phyloP scores from a whole-genome alignment of 495 filamentous ascomycete genomes.

The Talaromyces liani region DNA sequence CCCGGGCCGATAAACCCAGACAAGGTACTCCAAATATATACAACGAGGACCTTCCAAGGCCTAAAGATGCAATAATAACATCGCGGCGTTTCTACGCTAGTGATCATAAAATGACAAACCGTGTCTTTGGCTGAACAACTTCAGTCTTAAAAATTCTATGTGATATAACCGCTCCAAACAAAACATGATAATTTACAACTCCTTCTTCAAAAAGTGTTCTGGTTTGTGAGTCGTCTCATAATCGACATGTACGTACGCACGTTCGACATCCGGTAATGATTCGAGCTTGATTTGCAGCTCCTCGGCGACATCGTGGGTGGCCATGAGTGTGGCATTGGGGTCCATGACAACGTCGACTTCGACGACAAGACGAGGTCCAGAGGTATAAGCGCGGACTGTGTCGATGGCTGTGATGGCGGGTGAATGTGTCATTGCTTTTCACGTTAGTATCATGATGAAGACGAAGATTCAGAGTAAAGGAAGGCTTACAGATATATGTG shows the following conservation, averaged over 20 bases:
- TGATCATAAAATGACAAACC: background rate
- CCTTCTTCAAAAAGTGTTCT: slow-evolving; percentile 60
- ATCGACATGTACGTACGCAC: slow-evolving; percentile 95
- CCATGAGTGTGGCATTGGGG: slow-evolving; percentile 53
- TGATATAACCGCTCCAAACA: background rate
- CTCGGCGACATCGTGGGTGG: slow-evolving; percentile 91
- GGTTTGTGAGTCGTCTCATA: slow-evolving; percentile 98
- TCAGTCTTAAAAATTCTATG: background rate
- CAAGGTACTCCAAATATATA: background rate
- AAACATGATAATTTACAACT: slow-evolving; percentile 29
- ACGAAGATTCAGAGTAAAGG: background rate
- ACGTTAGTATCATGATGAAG: background rate
- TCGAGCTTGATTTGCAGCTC: slow-evolving; percentile 92
- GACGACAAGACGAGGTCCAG: slow-evolving; percentile 80
- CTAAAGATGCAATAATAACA: background rate
- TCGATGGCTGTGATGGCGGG: slow-evolving; percentile 76
- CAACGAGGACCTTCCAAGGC: background rate
- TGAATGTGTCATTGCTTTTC: slow-evolving; percentile 74
- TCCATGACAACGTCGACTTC: slow-evolving; percentile 91
- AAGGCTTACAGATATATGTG: slow-evolving; percentile 75
- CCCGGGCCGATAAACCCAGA: background rate
- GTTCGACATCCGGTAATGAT: slow-evolving; percentile 82
- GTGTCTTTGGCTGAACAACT: background rate
- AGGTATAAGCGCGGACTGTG: slow-evolving; percentile 89
- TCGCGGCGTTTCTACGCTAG: background rate